Conservation (phyloP, 192 early-diverging fungal species). For the Gryganskiella cystojenkinii region DNA sequence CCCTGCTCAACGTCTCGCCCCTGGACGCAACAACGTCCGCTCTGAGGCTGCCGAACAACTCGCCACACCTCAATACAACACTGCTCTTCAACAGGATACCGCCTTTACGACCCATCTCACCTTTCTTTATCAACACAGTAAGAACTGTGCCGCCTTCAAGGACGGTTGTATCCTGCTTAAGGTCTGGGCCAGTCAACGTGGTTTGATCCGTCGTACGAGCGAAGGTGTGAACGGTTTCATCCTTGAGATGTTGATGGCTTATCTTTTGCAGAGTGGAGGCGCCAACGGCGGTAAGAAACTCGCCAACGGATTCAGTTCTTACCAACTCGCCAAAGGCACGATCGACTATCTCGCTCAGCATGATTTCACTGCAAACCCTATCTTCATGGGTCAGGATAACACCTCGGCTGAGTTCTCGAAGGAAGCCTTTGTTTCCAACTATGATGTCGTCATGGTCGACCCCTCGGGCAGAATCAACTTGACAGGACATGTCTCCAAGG, state of each 20-base stretch:
- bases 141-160: conserved; percentile 79
- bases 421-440: conserved; percentile 68
- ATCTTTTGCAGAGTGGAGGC: conserved; percentile 75
- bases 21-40: conserved; percentile 86
- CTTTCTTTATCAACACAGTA: conserved; percentile 78
- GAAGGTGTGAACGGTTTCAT: conserved; percentile 81
- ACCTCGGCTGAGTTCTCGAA: conserved; percentile 68
- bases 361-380: conserved; percentile 69
- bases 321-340: conserved; percentile 87
- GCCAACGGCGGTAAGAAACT: conserved; percentile 70
- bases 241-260: conserved; percentile 89
- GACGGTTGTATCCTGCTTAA: conserved; percentile 84
- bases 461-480: conserved; percentile 87
- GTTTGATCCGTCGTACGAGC: conserved; percentile 54
- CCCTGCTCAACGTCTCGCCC: conserved; percentile 76
- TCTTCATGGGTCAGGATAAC: conserved; percentile 78
- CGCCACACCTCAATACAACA: conserved; percentile 93
- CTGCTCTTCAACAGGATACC: conserved; percentile 82
- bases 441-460: conserved; percentile 89
- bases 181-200: conserved; percentile 88
- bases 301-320: conserved; percentile 77
- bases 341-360: conserved; percentile 86
- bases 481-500: conserved; percentile 72
- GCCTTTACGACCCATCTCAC: conserved; percentile 79
- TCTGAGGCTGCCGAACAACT: conserved; percentile 56